phyloP scores from a whole-genome alignment of 2,329 filamentous ascomycete species.

The Aspergillus texensis region DNA sequence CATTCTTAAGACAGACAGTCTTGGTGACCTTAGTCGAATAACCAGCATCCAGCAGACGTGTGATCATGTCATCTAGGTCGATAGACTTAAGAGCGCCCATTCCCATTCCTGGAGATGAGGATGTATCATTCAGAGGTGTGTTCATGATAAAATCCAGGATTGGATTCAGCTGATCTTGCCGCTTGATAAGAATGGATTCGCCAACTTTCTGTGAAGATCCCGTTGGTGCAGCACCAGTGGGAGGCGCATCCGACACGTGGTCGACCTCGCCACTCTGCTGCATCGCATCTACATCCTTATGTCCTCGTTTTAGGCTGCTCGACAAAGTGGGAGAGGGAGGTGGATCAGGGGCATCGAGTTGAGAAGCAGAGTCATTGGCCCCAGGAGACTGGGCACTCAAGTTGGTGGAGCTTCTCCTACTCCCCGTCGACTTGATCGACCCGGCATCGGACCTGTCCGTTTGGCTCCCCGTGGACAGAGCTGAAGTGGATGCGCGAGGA shows the following conservation, averaged over 20 bases:
- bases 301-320: constrained; percentile 69
- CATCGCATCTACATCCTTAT: constrained; percentile 77
- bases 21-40: constrained; percentile 98
- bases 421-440: constrained; percentile 72
- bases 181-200: constrained; percentile 86
- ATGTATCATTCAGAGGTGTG: constrained; percentile 40
- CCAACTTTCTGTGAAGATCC: constrained; percentile 68
- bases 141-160: constrained; percentile 57
- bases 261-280: constrained; percentile 90
- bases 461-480: constrained; percentile 59
- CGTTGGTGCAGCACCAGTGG: constrained; percentile 62
- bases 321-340: constrained; percentile 90
- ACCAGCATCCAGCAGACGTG: constrained; percentile 86
- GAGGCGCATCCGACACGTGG: constrained; percentile 88
- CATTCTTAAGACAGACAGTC: constrained; percentile 95
- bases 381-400: constrained; percentile 35
- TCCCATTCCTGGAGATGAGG: constrained; percentile 65
- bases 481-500: constrained; percentile 72
- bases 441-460: constrained; percentile 70
- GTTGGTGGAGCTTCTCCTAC: constrained; percentile 41
- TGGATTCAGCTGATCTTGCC: constrained; percentile 70
- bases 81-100: constrained; percentile 91
- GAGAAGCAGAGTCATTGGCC: constrained; percentile 51
- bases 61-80: constrained; percentile 96
- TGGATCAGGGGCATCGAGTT: constrained; percentile 56